Evolutionary conservation across 2,329 filamentous ascomycete genomes (phyloP), one percentile per base, ranked within the genome.

Genomic region (Fusarium buxicola): DNA sequence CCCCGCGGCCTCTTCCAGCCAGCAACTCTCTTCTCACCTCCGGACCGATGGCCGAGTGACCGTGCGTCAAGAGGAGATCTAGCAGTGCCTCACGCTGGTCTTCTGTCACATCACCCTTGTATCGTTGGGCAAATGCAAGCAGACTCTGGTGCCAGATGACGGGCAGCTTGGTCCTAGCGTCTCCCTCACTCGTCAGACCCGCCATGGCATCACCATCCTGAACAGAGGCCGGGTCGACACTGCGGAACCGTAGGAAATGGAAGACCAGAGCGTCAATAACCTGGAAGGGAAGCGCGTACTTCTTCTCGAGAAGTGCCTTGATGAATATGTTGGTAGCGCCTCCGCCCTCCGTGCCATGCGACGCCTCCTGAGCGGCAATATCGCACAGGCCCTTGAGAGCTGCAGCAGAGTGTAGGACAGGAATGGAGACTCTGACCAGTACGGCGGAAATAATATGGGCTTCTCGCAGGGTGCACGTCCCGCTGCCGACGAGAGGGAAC

Each of bases 141-240:
- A 99, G 81, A 69, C 91, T 93, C 79, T 98, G 94, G 76, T 99
- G 95, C 93, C 94, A 99, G 53, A 99, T 88, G 8, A 99, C 93
- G 0, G 96, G 95, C 65, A 98, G 76, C 73, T 91, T 92, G 72
- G 67, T 82, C 76, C 75, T 83, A 59, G 77, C 80, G 43, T 86
- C 84, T n/a, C 80, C 80, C 15, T 77, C 78, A 55, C 71, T 76
- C 28, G 76, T 72, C 13, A 77, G 64, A 57, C 75, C 78, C 9
- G 82, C 76, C 81, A 88, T 87, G 25, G 78, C 80, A 52, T 90
- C 88, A 3, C 73, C 75, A 4, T 68, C 69, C 28, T 85, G 81
- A 15, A 84, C 82, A 10, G 81, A 80, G 3, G 83, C 81, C 3
- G 87, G 84, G 60, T 91, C 88, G 24, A 86, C 84, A 49, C 86